Percentiles rank a stretch among this genome's conserved stretches.
phyloP scores from a whole-genome alignment of 805 yeast species.

The Yarrowia divulgata region DNA sequence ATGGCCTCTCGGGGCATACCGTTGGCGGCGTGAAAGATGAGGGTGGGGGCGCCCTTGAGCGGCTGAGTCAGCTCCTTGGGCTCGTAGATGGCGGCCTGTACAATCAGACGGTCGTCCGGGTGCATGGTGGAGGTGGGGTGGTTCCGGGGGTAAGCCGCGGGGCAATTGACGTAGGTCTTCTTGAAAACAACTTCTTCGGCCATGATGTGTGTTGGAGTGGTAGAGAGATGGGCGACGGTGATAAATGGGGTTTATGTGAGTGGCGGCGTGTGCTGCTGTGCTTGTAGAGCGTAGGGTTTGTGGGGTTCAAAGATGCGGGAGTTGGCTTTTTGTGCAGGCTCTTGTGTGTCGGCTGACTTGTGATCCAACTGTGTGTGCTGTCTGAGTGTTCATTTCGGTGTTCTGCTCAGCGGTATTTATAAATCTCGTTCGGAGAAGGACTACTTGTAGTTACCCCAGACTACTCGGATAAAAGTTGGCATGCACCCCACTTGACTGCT shows the following conservation, averaged over 20 bases:
- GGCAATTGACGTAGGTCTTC: conserved; percentile 35
- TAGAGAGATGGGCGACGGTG: neutral
- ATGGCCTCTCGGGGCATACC: conserved; percentile 31
- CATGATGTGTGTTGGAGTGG: neutral
- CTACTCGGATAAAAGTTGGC: conserved; percentile 17
- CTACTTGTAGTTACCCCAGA: conserved; percentile 14
- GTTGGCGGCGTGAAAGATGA: conserved; percentile 35
- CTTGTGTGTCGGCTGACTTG: neutral
- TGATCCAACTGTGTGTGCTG: neutral
- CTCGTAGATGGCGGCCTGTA: conserved; percentile 27
- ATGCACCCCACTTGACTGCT: conserved; percentile 27
- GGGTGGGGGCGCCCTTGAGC: conserved; percentile 31
- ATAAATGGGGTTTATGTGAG: neutral
- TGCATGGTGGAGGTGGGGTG: conserved; percentile 34
- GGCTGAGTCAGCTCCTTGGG: conserved; percentile 35
- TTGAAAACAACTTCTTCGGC: conserved; percentile 35
- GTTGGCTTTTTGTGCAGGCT: too few species aligned
- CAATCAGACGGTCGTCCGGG: conserved; percentile 30
- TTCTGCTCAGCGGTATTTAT: neutral
- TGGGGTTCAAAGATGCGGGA: too few species aligned
- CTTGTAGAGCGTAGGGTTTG: too few species aligned
- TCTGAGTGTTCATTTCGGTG: neutral
- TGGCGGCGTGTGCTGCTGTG: too few species aligned
- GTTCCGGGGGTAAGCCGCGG: conserved; percentile 37
- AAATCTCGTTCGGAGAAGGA: neutral